phyloP scores from a whole-genome alignment of 1,284 basidiomycete species.

The Binderoboletus segoi region DNA sequence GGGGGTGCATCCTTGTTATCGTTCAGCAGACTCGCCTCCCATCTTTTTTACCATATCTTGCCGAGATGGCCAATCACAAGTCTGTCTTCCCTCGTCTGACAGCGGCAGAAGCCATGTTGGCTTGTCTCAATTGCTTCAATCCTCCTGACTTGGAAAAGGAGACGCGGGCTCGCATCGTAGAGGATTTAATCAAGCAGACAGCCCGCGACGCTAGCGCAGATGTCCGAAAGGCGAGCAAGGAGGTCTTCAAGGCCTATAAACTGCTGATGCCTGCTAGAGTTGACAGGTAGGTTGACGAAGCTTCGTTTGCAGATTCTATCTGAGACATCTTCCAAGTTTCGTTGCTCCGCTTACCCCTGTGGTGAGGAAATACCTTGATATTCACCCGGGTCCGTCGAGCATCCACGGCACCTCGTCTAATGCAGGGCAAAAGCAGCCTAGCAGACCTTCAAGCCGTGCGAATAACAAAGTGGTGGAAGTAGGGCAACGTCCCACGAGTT shows the following conservation, averaged over 20 bases:
- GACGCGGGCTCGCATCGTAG: slow-evolving; percentile 62
- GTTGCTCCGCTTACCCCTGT: slow-evolving; percentile 73
- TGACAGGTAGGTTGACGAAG: slow-evolving; percentile 53
- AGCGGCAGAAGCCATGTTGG: slow-evolving; percentile 63
- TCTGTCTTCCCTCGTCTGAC: slow-evolving; percentile 63
- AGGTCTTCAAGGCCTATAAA: slow-evolving; percentile 77
- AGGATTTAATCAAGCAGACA: slow-evolving; percentile 66
- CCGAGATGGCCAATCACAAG: slow-evolving; percentile 67
- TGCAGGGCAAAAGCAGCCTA: slow-evolving; percentile 17
- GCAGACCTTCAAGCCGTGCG: slow-evolving; percentile 30
- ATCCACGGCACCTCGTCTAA: not conserved
- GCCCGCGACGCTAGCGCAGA: slow-evolving; percentile 79
- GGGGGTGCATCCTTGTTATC: slow-evolving; percentile 58
- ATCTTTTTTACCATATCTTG: slow-evolving; percentile 62
- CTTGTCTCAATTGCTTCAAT: slow-evolving; percentile 73
- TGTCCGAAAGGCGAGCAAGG: slow-evolving; percentile 67
- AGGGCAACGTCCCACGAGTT: slow-evolving; percentile 10
- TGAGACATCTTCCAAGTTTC: slow-evolving; percentile 52
- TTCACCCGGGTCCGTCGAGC: slow-evolving; percentile 40
- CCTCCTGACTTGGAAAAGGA: slow-evolving; percentile 75
- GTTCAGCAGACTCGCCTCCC: slow-evolving; percentile 75
- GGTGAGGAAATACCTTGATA: slow-evolving; percentile 76
- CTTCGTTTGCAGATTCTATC: not conserved
- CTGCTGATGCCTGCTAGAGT: slow-evolving; percentile 67
- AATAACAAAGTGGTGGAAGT: slow-evolving; percentile 19